These are phyloP conservation scores for Hyaloscypha variabilis DNA, from an alignment of 495 filamentous ascomycete genomes.

Conservation along the genomic window DNA sequence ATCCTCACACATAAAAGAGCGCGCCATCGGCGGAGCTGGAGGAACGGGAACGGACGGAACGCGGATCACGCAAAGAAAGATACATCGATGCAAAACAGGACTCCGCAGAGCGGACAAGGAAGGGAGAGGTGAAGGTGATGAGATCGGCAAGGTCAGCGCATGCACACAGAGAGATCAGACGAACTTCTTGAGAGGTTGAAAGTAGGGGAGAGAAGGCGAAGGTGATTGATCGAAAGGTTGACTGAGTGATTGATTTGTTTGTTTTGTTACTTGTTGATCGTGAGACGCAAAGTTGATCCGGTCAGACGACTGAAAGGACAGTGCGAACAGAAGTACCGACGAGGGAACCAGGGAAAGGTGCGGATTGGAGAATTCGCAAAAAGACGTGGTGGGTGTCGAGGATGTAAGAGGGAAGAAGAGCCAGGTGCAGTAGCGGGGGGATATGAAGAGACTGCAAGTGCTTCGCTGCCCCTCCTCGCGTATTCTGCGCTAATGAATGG, in stretches of 20 bases:
- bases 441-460: conserved; percentile 29
- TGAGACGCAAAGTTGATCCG: conserved; percentile 25
- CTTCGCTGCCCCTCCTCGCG: background rate
- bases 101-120: conserved; percentile 31
- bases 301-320: conserved; percentile 36
- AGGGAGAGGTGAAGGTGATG: conserved; percentile 29
- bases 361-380: conserved; percentile 14
- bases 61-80: conserved; percentile 34
- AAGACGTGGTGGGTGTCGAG: conserved; percentile 19
- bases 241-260: too few species aligned
- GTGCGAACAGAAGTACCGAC: conserved; percentile 25
- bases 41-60: conserved; percentile 32
- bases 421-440: conserved; percentile 29
- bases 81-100: conserved; percentile 38
- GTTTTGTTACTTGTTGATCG: conserved; percentile 16
- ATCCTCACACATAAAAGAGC: conserved; percentile 31
- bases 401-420: conserved; percentile 23
- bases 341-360: conserved; percentile 11
- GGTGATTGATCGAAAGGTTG: background rate
- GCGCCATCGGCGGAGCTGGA: conserved; percentile 30
- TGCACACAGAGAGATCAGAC: conserved; percentile 34
- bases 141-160: conserved; percentile 32
- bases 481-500: background rate
- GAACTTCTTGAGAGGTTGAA: conserved; percentile 33
- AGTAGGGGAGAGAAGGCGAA: conserved; percentile 20